These are phyloP conservation scores for Pachysandra terminalis DNA, from an alignment of 164 flowering plant species.

Conservation along the genomic window DNA sequence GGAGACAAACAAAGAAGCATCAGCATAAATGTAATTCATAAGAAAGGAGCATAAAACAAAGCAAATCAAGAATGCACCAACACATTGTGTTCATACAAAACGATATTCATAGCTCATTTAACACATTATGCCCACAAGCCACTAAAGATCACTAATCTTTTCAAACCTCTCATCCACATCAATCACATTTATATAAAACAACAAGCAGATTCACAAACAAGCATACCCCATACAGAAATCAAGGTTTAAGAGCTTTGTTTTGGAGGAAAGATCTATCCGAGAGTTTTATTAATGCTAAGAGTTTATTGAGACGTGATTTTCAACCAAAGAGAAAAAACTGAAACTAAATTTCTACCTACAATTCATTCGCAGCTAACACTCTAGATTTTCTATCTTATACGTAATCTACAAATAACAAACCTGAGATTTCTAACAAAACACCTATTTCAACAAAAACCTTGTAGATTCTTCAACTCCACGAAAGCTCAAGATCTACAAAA, in stretches of 20 bases:
- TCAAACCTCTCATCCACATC: neutral
- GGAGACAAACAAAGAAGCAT: neutral
- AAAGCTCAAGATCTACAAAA: conserved; percentile 1
- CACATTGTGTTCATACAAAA: neutral
- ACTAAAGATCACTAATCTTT: neutral
- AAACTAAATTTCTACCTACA: neutral
- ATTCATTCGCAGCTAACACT: too few relatives aligned
- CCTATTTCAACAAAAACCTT: neutral
- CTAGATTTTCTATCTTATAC: neutral
- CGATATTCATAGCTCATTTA: neutral
- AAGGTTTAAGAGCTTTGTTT: too few relatives aligned
- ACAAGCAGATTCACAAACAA: neutral
- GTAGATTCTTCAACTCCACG: conserved; percentile 8
- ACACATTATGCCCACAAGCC: neutral
- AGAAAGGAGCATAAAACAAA: neutral
- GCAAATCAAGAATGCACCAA: neutral
- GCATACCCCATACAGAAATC: neutral
- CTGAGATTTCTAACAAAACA: neutral
- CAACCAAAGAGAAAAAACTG: neutral
- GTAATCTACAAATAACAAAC: neutral
- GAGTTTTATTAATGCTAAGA: too few relatives aligned
- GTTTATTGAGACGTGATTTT: too few relatives aligned
- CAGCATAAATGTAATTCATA: neutral
- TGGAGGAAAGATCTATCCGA: too few relatives aligned
- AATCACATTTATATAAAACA: neutral